Evolutionary conservation across 768 basidiomycete species (phyloP), one percentile per base, ranked within the genome.

Genomic region (Mycena filopes): DNA sequence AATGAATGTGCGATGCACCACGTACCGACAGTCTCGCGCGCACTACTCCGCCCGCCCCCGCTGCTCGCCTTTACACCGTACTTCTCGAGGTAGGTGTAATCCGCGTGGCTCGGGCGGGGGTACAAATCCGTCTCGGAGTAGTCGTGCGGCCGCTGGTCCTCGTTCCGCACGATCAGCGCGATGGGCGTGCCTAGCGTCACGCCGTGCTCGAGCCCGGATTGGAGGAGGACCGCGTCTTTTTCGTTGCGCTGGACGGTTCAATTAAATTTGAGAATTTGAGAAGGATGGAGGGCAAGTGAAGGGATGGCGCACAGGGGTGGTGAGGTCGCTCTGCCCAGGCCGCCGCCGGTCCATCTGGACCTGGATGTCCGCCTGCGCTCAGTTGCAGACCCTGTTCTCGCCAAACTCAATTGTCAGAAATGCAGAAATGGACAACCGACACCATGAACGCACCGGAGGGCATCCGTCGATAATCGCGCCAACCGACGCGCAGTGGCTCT

Each of bases 71-170:
- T 99, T 77, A 99, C 79, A 31, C 96, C 96, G 75, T 99, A 99
- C 73, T 99, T 99, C 71, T 95, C 90, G 62, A 99, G 88, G 78
- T 99, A 99, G 18, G 98, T 99, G 77, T 92, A 98, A 77, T 99
- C 98, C 15, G 98, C 98, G 73, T 99, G 98, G 69, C 93, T 95
- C 29, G 98, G 98, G 23, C 98, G 91, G 33, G 98, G 98, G 82
- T 95, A 99, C 56, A 96, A 81, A 75, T 99, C 98, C 0, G 98
- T 99, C 82, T 99, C 98, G 68, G 96, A 90, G 79, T 99, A 99
- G 79, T 99, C 98, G 73, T 98, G 93, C 21, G 98, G 98, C 29
- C 98, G 86, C 75, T 99, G 98, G 77, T 99, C 98, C 81, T 99
- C 96, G 79, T 99, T 99, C 73, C 89, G 93, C 41, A 99, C 95